A percentile compares a stretch with the other conserved stretches of the same genome.
Conservation (phyloP, 371 early-diverging fungal species). For the Mucor lusitanicus region DNA sequence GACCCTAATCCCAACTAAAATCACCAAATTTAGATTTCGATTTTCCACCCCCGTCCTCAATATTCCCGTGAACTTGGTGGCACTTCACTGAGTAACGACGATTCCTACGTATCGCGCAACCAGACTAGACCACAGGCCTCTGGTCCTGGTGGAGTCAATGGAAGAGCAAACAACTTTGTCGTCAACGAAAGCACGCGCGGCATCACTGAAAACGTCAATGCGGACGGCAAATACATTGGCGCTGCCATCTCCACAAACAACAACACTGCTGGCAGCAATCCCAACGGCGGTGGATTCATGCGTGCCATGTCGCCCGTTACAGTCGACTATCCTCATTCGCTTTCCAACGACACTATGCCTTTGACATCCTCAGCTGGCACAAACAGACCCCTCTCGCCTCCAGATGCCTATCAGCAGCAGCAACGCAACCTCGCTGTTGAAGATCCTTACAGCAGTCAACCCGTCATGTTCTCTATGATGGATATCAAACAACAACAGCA, state of each 20-base stretch:
- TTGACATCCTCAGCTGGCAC: slow-evolving; percentile 20
- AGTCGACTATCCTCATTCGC: slow-evolving; percentile 30
- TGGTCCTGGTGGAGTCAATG: background rate
- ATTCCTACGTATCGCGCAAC: background rate
- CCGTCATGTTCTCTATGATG: slow-evolving; percentile 45
- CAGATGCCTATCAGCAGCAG: background rate
- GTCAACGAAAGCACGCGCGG: background rate
- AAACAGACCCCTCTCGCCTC: slow-evolving; percentile 24
- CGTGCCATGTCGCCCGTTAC: slow-evolving; percentile 43
- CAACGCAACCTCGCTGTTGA: slow-evolving; percentile 30
- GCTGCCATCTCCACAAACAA: background rate
- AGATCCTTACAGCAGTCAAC: slow-evolving; percentile 40
- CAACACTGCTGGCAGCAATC: background rate
- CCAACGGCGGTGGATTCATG: slow-evolving; percentile 32
- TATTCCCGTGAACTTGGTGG: slow-evolving; percentile 7
- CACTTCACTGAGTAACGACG: background rate
- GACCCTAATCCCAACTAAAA: background rate
- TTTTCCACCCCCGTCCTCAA: slow-evolving; percentile 47
- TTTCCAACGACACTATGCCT: slow-evolving; percentile 24
- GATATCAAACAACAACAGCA: slow-evolving; percentile 9
- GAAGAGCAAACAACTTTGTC: background rate
- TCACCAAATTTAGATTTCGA: slow-evolving; percentile 32
- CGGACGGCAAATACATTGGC: background rate
- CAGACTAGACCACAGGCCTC: background rate
- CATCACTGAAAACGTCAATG: background rate